Evolutionary conservation across 495 filamentous ascomycete genomes (phyloP).

Genomic region (Monascus purpureus): DNA sequence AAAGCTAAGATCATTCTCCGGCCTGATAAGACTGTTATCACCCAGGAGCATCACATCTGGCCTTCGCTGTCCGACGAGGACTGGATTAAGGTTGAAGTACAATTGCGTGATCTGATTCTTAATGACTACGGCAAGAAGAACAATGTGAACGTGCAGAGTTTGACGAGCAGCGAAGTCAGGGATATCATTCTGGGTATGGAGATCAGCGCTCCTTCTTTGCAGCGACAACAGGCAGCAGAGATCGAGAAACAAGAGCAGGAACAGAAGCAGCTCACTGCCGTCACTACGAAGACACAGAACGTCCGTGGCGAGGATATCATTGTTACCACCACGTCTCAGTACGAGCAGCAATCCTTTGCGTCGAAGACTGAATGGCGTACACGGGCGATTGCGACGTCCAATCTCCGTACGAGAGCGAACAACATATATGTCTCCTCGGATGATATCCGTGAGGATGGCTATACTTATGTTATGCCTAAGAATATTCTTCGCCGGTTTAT

Average conservation of each 20-base stretch:
- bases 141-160: conserved; percentile 92
- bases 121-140: conserved; percentile 99
- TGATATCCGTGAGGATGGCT: conserved; percentile 70
- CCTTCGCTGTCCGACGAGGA: conserved; percentile 88
- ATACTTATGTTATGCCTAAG: conserved; percentile 97
- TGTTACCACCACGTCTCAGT: conserved; percentile 93
- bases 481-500: conserved; percentile 98
- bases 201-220: conserved; percentile 94
- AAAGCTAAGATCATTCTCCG: conserved; percentile 95
- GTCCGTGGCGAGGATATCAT: conserved; percentile 96
- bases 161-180: conserved; percentile 92
- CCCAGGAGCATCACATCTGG: conserved; percentile 99
- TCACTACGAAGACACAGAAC: conserved; percentile 97
- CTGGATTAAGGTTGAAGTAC: conserved; percentile 98
- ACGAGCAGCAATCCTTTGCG: conserved; percentile 92
- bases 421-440: conserved; percentile 98
- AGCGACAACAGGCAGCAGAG: conserved; percentile 95
- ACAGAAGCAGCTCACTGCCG: conserved; percentile 88
- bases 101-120: conserved; percentile 86
- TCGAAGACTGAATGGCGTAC: conserved; percentile 99
- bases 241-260: conserved; percentile 99
- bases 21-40: conserved; percentile 98
- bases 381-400: conserved; percentile 88
- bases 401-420: conserved; percentile 86
- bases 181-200: conserved; percentile 99